Evolutionary conservation across 306 rosid genomes (phyloP), one percentile per base, ranked within the genome.

Genomic region (Acacia melanoxylon): DNA sequence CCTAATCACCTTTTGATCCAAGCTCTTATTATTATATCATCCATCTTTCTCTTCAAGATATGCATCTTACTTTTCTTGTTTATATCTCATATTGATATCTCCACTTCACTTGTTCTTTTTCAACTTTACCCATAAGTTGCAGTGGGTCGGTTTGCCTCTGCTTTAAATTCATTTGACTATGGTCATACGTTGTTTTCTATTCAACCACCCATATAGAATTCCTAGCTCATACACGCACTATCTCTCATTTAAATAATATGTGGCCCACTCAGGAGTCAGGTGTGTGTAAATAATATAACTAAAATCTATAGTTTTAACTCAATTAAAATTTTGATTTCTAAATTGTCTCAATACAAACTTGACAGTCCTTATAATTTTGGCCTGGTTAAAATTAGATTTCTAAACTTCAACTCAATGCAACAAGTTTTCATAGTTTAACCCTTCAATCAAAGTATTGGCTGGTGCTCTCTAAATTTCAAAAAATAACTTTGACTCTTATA

Each of bases 21-120:
- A 85, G 58, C 85, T 89, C 88, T 61, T 25, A 1, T 20, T 15
- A 20, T 81, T 76, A 85, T 85, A 46, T 4, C 42, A 41, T 58
- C 63, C 69, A 59, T 74, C 86, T 80, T 87, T 89, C 82, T 83
- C 78, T 75, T 83, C 79, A 75, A 82, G 80, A 89, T 79, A 76
- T 81, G 79, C 67, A 76, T 81, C 77, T 65, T 65, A 37, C 45
- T 80, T 78, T 80, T 63, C 19, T 25, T 51, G 19, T 80, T 58
- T 42, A 68, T 59, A 20, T 56, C 67, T 1, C 35, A 12, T 25
- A 24, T 24, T 25, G 25, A 56, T 85, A 79, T 44, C 73, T 35
- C 59, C 84, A 51, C 79, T 72, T 67, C 46, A 72, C 81, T 49
- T 48, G 44, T 75, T 69, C 72, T 6, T 16, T 16, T 67, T 68